Conservation (phyloP, 176 grass and related monocot genomes). For the Musa itinerans region DNA sequence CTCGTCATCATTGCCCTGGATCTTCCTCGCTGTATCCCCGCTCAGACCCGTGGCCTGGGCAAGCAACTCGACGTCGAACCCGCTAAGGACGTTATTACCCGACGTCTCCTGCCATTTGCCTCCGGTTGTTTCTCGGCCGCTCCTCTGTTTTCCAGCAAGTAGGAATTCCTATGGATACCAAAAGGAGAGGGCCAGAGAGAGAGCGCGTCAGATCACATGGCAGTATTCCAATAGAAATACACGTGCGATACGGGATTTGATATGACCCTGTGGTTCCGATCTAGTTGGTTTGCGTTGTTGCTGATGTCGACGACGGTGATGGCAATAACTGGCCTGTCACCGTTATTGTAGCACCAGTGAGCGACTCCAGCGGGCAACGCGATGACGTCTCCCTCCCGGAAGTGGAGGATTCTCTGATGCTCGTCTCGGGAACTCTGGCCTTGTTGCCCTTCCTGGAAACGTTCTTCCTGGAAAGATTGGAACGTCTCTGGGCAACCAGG, state of each 20-base stretch:
- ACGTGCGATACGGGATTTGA: background rate
- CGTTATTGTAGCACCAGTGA: slow-evolving; percentile 15
- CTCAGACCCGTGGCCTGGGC: slow-evolving; percentile 19
- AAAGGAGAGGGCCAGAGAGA: background rate
- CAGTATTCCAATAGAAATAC: background rate
- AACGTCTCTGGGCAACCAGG: slow-evolving; percentile 27
- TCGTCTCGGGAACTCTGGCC: background rate
- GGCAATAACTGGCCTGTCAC: background rate
- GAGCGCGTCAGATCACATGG: background rate
- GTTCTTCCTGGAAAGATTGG: slow-evolving; percentile 7
- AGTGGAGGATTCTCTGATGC: slow-evolving; percentile 6
- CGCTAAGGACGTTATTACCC: slow-evolving; percentile 24
- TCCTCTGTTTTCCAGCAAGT: slow-evolving; percentile 25
- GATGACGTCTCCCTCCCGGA: slow-evolving; percentile 15
- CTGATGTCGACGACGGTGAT: slow-evolving; percentile 15
- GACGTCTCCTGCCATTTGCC: background rate
- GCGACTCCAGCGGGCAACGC: slow-evolving; percentile 8
- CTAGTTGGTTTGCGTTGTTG: slow-evolving; percentile 19
- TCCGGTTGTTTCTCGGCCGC: background rate
- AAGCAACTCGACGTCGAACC: slow-evolving; percentile 22
- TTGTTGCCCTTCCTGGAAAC: background rate
- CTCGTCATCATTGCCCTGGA: slow-evolving; percentile 26
- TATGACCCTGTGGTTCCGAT: slow-evolving; percentile 3
- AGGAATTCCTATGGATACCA: slow-evolving; percentile 17
- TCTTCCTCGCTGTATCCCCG: slow-evolving; percentile 12